These are phyloP conservation scores for Tolypocladium album DNA, from an alignment of 2,329 filamentous ascomycete species.

Conservation along the genomic window DNA sequence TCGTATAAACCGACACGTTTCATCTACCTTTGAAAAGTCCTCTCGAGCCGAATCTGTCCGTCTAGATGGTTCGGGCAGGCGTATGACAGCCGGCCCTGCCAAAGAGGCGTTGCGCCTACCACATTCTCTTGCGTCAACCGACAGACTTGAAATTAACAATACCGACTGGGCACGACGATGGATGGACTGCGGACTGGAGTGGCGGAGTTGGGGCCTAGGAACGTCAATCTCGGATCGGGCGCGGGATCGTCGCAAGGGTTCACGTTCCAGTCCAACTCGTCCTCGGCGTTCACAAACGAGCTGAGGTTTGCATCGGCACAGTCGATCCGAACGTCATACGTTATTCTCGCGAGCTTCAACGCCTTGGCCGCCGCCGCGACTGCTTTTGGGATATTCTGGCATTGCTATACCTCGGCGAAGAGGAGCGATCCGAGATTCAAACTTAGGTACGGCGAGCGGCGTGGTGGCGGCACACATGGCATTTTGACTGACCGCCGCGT, in stretches of 20 bases:
- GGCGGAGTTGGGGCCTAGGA: constrained; percentile 7
- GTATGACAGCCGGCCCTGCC: constrained; percentile 1
- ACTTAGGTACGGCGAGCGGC: constrained; percentile 25
- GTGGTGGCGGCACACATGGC: no score
- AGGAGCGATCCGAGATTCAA: constrained; percentile 27
- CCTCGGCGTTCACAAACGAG: constrained; percentile 36
- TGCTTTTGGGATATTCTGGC: constrained; percentile 44
- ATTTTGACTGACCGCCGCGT: neutral
- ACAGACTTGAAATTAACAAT: neutral
- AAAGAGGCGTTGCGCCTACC: constrained; percentile 10
- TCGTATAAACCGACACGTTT: neutral
- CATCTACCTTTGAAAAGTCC: neutral
- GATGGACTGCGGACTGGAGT: constrained; percentile 4
- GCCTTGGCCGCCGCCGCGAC: constrained; percentile 45
- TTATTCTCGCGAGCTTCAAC: constrained; percentile 52
- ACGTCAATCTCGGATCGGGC: constrained; percentile 3
- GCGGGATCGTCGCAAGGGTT: constrained; percentile 12
- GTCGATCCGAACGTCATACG: constrained; percentile 49
- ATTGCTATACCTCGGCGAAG: constrained; percentile 37
- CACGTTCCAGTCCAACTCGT: constrained; percentile 26
- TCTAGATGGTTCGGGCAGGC: neutral
- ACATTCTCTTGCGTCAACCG: neutral
- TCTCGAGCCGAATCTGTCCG: neutral
- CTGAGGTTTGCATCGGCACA: constrained; percentile 42
- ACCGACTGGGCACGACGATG: neutral